phyloP scores from a whole-genome alignment of 2,329 filamentous ascomycete species.

The Biscogniauxia mediterranea region DNA sequence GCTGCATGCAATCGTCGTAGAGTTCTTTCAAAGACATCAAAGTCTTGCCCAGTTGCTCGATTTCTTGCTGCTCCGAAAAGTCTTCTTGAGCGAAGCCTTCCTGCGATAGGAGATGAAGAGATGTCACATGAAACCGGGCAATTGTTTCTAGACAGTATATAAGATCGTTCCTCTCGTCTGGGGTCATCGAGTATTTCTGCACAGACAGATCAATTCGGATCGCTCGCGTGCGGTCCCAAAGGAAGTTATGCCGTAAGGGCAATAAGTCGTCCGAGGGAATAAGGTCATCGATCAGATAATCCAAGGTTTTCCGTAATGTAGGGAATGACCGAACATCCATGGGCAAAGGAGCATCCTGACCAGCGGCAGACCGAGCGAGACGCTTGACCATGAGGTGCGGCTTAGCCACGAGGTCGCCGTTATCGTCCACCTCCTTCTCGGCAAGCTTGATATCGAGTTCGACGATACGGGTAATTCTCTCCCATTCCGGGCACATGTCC shows the following conservation, averaged over 20 bases:
- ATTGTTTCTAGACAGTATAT: conserved; percentile 66
- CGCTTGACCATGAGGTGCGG: conserved; percentile 63
- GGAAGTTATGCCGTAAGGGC: conserved; percentile 57
- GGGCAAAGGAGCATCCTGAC: conserved; percentile 64
- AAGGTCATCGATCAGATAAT: conserved; percentile 62
- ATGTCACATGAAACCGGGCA: conserved; percentile 63
- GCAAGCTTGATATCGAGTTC: conserved; percentile 57
- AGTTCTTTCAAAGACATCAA: conserved; percentile 63
- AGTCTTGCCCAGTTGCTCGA: conserved; percentile 65
- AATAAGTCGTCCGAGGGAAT: conserved; percentile 55
- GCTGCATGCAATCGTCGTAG: conserved; percentile 64
- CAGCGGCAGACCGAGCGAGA: conserved; percentile 64
- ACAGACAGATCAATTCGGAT: conserved; percentile 69
- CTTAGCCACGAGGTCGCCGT: conserved; percentile 43
- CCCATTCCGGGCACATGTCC: conserved; percentile 68
- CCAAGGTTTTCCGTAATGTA: conserved; percentile 57
- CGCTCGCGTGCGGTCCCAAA: conserved; percentile 67
- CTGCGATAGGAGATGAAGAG: conserved; percentile 61
- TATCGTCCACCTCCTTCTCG: conserved; percentile 47
- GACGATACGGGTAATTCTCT: conserved; percentile 61
- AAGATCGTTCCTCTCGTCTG: conserved; percentile 56
- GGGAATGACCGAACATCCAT: conserved; percentile 65
- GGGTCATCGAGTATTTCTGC: conserved; percentile 56
- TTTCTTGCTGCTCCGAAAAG: conserved; percentile 66
- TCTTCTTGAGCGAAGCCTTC: conserved; percentile 55